These are phyloP conservation scores for Globisporangium alternatum DNA, from an alignment of 352 stramenopile genomes.

Conservation along the genomic window DNA sequence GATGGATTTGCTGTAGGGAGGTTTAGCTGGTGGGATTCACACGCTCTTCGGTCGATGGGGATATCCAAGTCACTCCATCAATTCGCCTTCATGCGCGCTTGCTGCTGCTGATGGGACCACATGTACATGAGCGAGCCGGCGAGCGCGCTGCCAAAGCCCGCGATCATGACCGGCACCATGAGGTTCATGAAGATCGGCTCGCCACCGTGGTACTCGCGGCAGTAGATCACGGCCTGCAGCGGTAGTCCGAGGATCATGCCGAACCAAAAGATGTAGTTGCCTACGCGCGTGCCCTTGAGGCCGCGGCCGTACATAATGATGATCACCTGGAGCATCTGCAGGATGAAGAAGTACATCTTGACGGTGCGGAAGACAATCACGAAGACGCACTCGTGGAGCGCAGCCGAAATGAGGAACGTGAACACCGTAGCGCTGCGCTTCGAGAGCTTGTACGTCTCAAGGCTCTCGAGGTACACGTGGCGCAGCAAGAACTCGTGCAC, in stretches of 20 bases:
- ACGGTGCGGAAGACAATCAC: conserved; percentile 93
- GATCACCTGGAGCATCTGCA: conserved; percentile 95
- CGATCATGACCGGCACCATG: conserved; percentile 74
- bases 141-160: conserved; percentile 51
- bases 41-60: no score
- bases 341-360: conserved; percentile 91
- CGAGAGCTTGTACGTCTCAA: conserved; percentile 71
- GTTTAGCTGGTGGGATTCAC: no score
- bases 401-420: conserved; percentile 93
- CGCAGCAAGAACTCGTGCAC: conserved; percentile 94
- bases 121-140: conserved; percentile 48
- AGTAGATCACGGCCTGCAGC: conserved; percentile 79
- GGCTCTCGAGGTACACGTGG: conserved; percentile 80
- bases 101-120: conserved; percentile 28
- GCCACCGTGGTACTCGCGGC: conserved; percentile 71
- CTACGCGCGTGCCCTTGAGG: conserved; percentile 64
- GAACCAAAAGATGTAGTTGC: conserved; percentile 83
- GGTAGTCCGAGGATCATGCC: conserved; percentile 73
- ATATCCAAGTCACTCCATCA: no score
- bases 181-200: conserved; percentile 79
- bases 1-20: background rate
- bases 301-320: conserved; percentile 83
- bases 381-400: conserved; percentile 95
- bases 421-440: conserved; percentile 78
- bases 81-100: background rate